Conservation (phyloP, 164 flowering plant species). For the Dillenia suffruticosa region DNA sequence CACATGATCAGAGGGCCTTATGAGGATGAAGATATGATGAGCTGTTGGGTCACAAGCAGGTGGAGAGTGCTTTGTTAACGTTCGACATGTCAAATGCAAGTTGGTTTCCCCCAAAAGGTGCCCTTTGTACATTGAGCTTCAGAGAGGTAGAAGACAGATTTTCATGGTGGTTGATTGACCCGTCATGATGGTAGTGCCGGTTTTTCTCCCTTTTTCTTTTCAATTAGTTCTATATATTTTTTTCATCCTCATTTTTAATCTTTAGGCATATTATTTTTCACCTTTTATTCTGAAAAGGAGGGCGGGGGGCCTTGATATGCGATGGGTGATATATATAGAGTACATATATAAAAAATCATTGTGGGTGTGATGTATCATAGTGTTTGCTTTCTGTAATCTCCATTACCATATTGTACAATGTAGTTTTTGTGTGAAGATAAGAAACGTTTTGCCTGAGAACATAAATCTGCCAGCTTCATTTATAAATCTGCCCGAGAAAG, state of each 20-base stretch:
- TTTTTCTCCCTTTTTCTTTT: constrained; percentile 19
- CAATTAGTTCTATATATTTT: constrained; percentile 22
- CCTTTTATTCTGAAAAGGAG: constrained; percentile 9
- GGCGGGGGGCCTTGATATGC: constrained; percentile 10
- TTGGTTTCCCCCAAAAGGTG: constrained; percentile 9
- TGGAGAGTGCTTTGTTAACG: too few species aligned
- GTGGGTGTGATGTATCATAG: constrained; percentile 11
- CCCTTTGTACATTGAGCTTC: constrained; percentile 56
- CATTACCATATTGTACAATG: constrained; percentile 5
- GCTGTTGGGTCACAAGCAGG: too few species aligned
- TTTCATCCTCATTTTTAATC: neutral
- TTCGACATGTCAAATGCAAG: too few species aligned
- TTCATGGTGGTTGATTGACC: constrained; percentile 13
- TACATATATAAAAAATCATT: neutral
- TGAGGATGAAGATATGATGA: too few species aligned
- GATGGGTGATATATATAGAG: constrained; percentile 18
- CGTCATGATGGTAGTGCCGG: constrained; percentile 31
- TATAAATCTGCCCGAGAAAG: too few species aligned
- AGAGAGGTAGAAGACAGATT: constrained; percentile 30
- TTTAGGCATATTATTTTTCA: constrained; percentile 18
- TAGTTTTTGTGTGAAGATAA: constrained; percentile 1
- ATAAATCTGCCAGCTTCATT: too few species aligned
- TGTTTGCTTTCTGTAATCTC: constrained; percentile 8
- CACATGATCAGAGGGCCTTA: too few species aligned
- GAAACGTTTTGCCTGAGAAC: neutral